These are phyloP conservation scores for Eragrostis curvula DNA, from an alignment of 176 grass and related monocot species.

Conservation along the genomic window DNA sequence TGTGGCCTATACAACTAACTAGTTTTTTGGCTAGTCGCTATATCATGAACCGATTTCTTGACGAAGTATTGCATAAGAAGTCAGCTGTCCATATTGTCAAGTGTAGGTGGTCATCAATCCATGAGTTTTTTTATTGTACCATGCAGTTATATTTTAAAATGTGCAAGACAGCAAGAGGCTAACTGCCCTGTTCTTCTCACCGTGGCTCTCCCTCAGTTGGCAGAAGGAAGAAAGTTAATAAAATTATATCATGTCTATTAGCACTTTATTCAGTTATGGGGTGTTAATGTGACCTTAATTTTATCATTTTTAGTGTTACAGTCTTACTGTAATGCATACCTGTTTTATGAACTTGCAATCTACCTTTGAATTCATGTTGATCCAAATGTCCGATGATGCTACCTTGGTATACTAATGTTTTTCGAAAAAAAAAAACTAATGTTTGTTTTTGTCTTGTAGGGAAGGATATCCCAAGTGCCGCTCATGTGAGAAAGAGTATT, in stretches of 20 bases:
- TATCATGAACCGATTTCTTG: background rate
- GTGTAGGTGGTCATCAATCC: background rate
- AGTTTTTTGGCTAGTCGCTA: background rate
- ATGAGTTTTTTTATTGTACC: background rate
- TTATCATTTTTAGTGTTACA: background rate
- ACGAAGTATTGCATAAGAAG: background rate
- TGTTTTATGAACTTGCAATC: background rate
- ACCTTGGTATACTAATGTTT: constrained; percentile 33
- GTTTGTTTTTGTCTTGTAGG: constrained; percentile 46
- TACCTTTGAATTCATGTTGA: background rate
- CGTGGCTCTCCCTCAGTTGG: background rate
- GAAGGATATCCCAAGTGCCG: constrained; percentile 66
- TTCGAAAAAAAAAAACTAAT: too few species aligned
- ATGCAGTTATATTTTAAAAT: background rate
- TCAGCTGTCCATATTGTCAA: background rate
- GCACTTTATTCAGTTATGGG: background rate
- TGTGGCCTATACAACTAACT: background rate
- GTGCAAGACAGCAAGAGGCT: background rate
- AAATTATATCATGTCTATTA: background rate
- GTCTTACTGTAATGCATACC: background rate
- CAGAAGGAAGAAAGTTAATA: constrained; percentile 1
- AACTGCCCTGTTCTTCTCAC: background rate
- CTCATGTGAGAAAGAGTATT: constrained; percentile 65
- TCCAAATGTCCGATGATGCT: background rate
- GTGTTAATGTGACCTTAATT: background rate